Evolutionary conservation across 371 early-diverging fungal species (phyloP), one percentile per base, ranked within the genome.

Genomic region (Haplosporangium sp.): DNA sequence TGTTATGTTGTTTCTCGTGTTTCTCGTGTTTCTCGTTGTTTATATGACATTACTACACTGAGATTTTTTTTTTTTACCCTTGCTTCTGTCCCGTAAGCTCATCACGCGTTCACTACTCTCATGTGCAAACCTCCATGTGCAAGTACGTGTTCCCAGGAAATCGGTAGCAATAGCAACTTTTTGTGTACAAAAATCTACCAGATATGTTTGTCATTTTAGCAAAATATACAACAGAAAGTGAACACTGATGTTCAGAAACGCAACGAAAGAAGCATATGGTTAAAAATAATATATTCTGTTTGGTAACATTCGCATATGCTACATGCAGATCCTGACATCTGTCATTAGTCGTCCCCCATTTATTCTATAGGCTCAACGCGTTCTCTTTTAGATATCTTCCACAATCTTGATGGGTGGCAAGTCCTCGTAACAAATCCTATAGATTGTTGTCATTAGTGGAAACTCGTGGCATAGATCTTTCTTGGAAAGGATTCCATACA

Each of bases 361-460:
- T 39, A 37, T 37, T 15, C 59, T 19, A 17, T 39, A 9, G 4
- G 15, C 17, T 38, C 59, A 27, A n/a, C 59, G 39, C 39, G 40
- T 37, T 39, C 56, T 35, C 35, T 1, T 5, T 84, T 86, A 88
- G 67, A 89, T 88, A 57, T 88, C 87, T 66, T 86, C 83, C 48
- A 87, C 86, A 63, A 93, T 93, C 68, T 83, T 74, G 64, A 85
- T 79, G 27, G 88, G 84, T 48, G 88, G 85, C 53, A 79, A 81
- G 82, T 65, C 83, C 83, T 94, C 93, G 84, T 95, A 97, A 67
- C 95, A 92, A 70, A 98, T 94, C 64, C 90, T 85, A 83, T 97
- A 96, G 40, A 98, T 93, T 70, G 92, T 90, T 17, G 91, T 92
- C 86, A 97, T 96, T 42, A 97, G 84, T 11, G 96, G 97, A 87